Evolutionary conservation across 371 early-diverging fungal species (phyloP), one percentile per base, ranked within the genome.

Genomic region (Zopfochytrium polystomum): DNA sequence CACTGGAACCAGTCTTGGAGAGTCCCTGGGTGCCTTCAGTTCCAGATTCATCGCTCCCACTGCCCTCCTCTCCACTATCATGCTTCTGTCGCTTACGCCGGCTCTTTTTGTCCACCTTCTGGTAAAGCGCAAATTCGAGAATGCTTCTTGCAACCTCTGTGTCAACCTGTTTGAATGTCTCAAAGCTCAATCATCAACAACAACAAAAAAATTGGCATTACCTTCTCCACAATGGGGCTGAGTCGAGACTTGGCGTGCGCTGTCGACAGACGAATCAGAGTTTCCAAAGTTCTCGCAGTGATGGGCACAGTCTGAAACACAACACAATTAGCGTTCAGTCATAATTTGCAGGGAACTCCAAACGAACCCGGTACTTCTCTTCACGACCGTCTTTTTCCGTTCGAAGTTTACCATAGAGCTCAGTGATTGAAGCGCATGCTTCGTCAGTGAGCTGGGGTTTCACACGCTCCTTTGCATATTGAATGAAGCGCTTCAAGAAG

Each of bases 231-330:
- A 1, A 73, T 72, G 31, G 74, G 70, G 47, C 90, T 87, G 58
- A 99, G 77, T 47, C 99, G 85, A 35, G 90, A 83, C 77, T 99
- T 99, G 46, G 99, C 99, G 76, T 97, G 93, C 5, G 99, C 99
- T 9, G 99, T 97, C 2, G 98, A 84, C 53, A 99, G 76, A 78
- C 99, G 92, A 66, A 99, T 99, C 52, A 99, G 79, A 0, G 99
- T 98, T 76, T 99, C 99, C 33, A 99, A 83, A 13, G 99, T 91
- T 82, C 99, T 90, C 6, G 99, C 92, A 5, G 99, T 99, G 46
- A 99, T 84, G 18, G 99, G 98, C 73, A 58, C 74, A 31, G 59
- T 82, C 74, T 27, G 64, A 31, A 29, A 55, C 7, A 42, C 13
- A 42, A 42, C 13, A 42, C 42, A 42, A 11, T 42, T n/a, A 13